Base-by-base conservation (phyloP, 352 stramenopile genomes). In the Pythium aristosporum region DNA sequence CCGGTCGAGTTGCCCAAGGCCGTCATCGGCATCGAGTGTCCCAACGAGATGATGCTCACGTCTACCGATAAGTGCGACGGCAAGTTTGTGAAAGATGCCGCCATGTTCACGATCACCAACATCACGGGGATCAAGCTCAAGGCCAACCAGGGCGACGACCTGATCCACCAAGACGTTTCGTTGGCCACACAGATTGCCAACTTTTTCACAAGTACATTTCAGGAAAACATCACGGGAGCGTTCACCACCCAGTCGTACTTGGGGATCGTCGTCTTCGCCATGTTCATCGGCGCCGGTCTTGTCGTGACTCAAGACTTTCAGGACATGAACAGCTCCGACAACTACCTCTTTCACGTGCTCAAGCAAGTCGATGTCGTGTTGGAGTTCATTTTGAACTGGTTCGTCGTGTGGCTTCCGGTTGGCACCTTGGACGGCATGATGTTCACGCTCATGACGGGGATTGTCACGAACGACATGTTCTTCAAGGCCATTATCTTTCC, bases 371-470 rank as follows among this genome's bases (percentile, higher is more conserved):
- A 87, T 52, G 50, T 87, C 20, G 77, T 88, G 55, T 68, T 88
- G 21, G 81, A 88, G 54, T 72, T 85, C 58, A 81, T 88, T n/a
- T 67, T 90, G 41, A 90, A 88, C 67, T 90, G 79, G 75, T 34
- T 88, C 15, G 75, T 90, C 39, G 59, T 64, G 8, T 88, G 75
- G 59, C 76, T 81, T 46, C 77, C 81, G 1, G 49, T 86, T 5
- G 72, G 73, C 30, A 85, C 75, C 47, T 50, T 84, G 41, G 79
- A 72, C 11, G 79, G 79, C 61, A 79, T 87, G 60, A 75, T 73
- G 7, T 85, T 69, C 60, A 79, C 71, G 28, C 76, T 87, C 61
- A 80, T 82, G 73, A 76, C 66, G 5, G 72, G 70, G n/a, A 72
- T 72, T 20, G 55, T 82, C 30, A 77, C 77, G 11, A 58, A 54